Percentiles rank a stretch among this genome's conserved stretches.
phyloP scores from a whole-genome alignment of 2,329 filamentous ascomycete species.

The Aspergillus piperis region DNA sequence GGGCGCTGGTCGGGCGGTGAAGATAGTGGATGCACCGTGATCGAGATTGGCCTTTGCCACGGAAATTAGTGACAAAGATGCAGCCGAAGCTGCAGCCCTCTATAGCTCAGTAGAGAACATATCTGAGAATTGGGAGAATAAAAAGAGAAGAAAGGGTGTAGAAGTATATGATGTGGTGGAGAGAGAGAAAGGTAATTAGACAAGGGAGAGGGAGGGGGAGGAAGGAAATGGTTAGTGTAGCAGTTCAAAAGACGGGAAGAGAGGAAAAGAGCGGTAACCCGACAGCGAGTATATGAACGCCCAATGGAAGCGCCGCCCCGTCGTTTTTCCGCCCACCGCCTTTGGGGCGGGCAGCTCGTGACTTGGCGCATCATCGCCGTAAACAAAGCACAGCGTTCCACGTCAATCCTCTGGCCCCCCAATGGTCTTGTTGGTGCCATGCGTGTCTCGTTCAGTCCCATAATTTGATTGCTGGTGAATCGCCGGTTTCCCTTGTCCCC shows the following conservation, averaged over 20 bases:
- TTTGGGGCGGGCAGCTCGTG: slow-evolving; percentile 4
- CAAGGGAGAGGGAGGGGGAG: not conserved
- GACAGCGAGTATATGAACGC: not conserved
- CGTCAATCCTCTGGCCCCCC: slow-evolving; percentile 25
- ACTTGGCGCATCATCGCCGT: slow-evolving; percentile 15
- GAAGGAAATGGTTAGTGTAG: not conserved
- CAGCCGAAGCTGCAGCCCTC: slow-evolving; percentile 48
- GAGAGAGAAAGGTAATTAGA: not conserved
- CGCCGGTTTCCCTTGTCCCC: slow-evolving; percentile 3
- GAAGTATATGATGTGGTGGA: not conserved
- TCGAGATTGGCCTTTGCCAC: slow-evolving; percentile 32
- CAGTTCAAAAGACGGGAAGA: not conserved
- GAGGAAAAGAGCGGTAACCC: slow-evolving; percentile 23
- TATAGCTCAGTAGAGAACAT: slow-evolving; percentile 37
- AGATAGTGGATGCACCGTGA: slow-evolving; percentile 22
- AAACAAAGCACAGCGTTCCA: slow-evolving; percentile 39
- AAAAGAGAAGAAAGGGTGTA: slow-evolving; percentile 8
- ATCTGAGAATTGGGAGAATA: slow-evolving; percentile 14
- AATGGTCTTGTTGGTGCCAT: slow-evolving; percentile 22
- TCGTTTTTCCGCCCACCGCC: slow-evolving; percentile 29
- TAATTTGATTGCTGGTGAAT: slow-evolving; percentile 12
- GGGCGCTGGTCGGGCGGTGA: slow-evolving; percentile 36
- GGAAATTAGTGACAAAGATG: slow-evolving; percentile 37
- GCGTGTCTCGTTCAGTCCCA: slow-evolving; percentile 15
- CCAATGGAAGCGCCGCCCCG: slow-evolving; percentile 12